Conservation (phyloP, 768 basidiomycete genomes). For the Pleurotus giganteus region DNA sequence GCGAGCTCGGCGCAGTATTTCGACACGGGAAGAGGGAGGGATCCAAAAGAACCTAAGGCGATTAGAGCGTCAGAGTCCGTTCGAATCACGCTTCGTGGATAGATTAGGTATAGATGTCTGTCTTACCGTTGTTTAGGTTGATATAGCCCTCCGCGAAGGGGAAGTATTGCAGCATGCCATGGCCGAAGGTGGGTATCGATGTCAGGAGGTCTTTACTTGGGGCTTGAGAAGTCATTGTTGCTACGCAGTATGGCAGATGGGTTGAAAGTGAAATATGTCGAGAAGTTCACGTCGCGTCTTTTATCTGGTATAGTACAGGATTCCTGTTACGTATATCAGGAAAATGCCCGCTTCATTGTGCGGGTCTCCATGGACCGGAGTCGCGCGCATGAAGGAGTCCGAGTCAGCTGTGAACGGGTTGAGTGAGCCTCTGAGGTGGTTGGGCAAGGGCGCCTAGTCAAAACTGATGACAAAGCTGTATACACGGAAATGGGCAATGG, state of each 20-base stretch:
- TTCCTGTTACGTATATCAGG: background rate
- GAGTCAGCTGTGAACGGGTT: too few relatives aligned
- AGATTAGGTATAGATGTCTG: background rate
- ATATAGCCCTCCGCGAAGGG: constrained; percentile 56
- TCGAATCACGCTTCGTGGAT: background rate
- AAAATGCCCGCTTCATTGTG: background rate
- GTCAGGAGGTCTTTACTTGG: background rate
- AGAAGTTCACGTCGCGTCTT: background rate
- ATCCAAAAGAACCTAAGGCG: constrained; percentile 55
- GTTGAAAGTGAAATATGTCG: too few relatives aligned
- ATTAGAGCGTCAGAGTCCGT: constrained; percentile 14
- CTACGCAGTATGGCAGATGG: too few relatives aligned
- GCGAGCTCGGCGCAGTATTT: constrained; percentile 40
- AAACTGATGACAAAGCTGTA: background rate
- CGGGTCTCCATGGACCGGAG: background rate
- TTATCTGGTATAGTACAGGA: background rate
- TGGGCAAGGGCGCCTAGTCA: too few relatives aligned
- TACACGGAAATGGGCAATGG: background rate
- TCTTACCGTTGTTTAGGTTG: constrained; percentile 64
- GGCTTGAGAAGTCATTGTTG: too few relatives aligned
- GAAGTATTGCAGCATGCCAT: constrained; percentile 50
- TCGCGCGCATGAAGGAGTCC: too few relatives aligned
- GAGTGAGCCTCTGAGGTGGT: too few relatives aligned
- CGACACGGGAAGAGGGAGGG: constrained; percentile 51
- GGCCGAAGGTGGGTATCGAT: constrained; percentile 42